Evolutionary conservation across 352 stramenopile genomes (phyloP).

Genomic region (Globisporangium viniferum): DNA sequence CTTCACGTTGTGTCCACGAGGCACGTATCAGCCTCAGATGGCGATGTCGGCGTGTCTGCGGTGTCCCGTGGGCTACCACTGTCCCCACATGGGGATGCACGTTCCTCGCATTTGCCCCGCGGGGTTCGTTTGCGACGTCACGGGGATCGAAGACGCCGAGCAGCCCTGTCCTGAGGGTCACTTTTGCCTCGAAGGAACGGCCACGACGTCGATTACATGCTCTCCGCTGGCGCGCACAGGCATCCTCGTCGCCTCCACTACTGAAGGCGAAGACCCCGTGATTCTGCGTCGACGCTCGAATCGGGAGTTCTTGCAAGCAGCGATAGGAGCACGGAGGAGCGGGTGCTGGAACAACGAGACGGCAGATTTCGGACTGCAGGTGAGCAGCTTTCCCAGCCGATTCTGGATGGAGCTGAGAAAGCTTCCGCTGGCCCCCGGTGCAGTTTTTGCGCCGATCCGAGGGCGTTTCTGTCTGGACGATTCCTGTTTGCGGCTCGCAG

Average conservation of each 20-base stretch:
- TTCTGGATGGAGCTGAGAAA: constrained; percentile 94
- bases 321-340: constrained; percentile 69
- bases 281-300: constrained; percentile 40
- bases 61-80: constrained; percentile 95
- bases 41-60: constrained; percentile 82
- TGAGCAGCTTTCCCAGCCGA: constrained; percentile 70
- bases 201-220: constrained; percentile 91
- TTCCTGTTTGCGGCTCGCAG: constrained; percentile 82
- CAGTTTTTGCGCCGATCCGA: constrained; percentile 75
- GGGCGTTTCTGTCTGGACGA: constrained; percentile 95
- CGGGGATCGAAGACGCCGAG: constrained; percentile 87
- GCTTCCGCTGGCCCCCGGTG: constrained; percentile 81
- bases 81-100: constrained; percentile 90
- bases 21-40: constrained; percentile 91
- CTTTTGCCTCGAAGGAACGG: constrained; percentile 95
- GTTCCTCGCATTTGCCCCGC: constrained; percentile 93
- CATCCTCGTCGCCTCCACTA: constrained; percentile 32
- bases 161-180: constrained; percentile 94
- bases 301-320: constrained; percentile 15
- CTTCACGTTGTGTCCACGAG: constrained; percentile 92
- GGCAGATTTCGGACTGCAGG: constrained; percentile 93
- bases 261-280: constrained; percentile 30
- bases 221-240: constrained; percentile 36
- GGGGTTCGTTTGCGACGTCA: constrained; percentile 94
- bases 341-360: constrained; percentile 96